Percentiles rank a stretch among this genome's conserved stretches.
These are phyloP conservation scores for Colletotrichum spaethianum DNA, from an alignment of 2,329 filamentous ascomycete genomes.

Conservation along the genomic window DNA sequence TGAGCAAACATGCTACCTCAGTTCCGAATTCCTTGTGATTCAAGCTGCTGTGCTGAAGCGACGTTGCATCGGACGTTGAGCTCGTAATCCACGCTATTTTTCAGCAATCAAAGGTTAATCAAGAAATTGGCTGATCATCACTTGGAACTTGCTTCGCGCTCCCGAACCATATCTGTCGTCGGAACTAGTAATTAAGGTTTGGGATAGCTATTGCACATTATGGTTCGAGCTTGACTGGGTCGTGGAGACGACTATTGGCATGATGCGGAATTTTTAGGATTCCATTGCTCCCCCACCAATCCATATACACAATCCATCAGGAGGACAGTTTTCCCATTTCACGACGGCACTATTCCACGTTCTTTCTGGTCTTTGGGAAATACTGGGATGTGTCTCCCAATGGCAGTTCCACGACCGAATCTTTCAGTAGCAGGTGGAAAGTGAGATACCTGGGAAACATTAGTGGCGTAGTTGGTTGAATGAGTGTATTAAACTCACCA, in stretches of 20 bases:
- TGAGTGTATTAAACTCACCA: conserved; percentile 41
- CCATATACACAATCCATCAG: neutral
- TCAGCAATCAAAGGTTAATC: neutral
- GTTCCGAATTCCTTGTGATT: neutral
- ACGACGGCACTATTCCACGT: neutral
- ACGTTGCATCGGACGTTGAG: neutral
- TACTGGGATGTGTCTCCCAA: conserved; percentile 46
- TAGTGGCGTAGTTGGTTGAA: neutral
- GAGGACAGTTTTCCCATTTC: neutral
- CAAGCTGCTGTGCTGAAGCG: neutral
- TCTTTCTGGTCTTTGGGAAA: conserved; percentile 43
- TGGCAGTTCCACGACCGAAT: conserved; percentile 44
- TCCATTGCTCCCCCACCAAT: neutral
- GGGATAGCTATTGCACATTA: neutral
- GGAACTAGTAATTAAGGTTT: neutral
- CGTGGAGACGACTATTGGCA: neutral
- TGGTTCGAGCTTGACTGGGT: neutral
- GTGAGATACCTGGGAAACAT: conserved; percentile 45
- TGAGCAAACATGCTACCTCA: neutral
- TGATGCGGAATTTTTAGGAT: too few relatives aligned
- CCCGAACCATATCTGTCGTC: neutral
- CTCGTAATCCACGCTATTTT: conserved; percentile 1
- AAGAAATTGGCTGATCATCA: neutral
- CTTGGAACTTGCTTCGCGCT: neutral
- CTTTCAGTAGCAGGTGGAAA: conserved; percentile 45